Evolutionary conservation across 2,329 filamentous ascomycete genomes (phyloP), one percentile per base, ranked within the genome.

Genomic region (Venturia pyrina): DNA sequence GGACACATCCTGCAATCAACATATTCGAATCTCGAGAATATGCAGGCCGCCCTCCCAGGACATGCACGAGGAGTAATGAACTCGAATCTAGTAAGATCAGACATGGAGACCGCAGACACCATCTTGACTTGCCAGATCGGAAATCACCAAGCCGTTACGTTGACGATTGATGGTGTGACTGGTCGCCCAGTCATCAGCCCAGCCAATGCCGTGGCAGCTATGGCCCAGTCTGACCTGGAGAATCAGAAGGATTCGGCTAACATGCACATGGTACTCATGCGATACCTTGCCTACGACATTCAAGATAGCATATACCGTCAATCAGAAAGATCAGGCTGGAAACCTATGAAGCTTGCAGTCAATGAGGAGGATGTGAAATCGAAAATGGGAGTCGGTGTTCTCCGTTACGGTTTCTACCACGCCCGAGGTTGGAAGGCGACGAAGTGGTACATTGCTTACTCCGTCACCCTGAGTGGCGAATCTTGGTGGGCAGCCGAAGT

Each of bases 401-500:
- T 65, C 1, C 43, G 59, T 8, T 40, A 53, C 50, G 53, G 60
- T 15, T 62, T 66, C 24, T 66, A 17, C 61, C 59, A 46, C 17
- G 37, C 46, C 37, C 61, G 11, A 32, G 61, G 53, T n/a, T 63
- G 48, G 43, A 48, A 48, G 19, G 37, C 28, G 43, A 28, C 57
- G 41, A 56, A 64, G 11, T 66, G 65, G 65, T 57, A 43, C 44
- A 66, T 66, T 32, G 61, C 46, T 13, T 56, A 53, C 24, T 67
- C 75, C 1, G 70, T 77, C 24, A 73, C 73, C 64, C 65, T 73
- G 1, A 68, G 72, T 19, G 76, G 76, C 10, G 72, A 74, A 61
- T 73, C 70, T 48, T 78, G 76, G 76, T 77, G 75, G 75, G 70
- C 75, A 17, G 66, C 75, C 13, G 70, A 76, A 65, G 66, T 76